phyloP scores from a whole-genome alignment of 2,329 filamentous ascomycete species.

The Exophiala sideris region DNA sequence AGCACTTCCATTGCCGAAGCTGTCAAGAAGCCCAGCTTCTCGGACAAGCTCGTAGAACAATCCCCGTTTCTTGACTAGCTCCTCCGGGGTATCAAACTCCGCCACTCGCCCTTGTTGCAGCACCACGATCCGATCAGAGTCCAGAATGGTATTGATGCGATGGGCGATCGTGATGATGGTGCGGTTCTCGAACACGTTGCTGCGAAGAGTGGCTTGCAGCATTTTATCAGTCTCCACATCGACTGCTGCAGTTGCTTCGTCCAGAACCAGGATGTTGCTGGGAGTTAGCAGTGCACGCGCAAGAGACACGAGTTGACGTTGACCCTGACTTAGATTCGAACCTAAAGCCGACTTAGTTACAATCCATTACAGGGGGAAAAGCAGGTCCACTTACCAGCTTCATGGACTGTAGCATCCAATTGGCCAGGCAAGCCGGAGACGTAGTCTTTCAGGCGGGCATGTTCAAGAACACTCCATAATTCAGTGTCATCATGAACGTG shows the following conservation, averaged over 20 bases:
- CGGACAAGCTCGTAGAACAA: constrained; percentile 87
- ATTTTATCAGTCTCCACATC: constrained; percentile 66
- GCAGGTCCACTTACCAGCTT: constrained; percentile 70
- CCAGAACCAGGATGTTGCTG: constrained; percentile 93
- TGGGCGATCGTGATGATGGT: constrained; percentile 99
- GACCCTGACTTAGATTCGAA: constrained; percentile 91
- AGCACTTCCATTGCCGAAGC: constrained; percentile 34
- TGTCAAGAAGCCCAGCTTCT: constrained; percentile 73
- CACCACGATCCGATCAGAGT: constrained; percentile 85
- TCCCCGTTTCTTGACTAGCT: constrained; percentile 71
- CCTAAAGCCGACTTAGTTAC: constrained; percentile 49
- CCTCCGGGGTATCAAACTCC: constrained; percentile 84
- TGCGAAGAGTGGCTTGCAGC: constrained; percentile 62
- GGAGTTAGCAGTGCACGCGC: constrained; percentile 91
- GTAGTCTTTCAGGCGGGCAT: constrained; percentile 90
- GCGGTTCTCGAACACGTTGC: constrained; percentile 73
- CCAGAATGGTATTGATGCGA: constrained; percentile 94
- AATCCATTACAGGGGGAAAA: constrained; percentile 13
- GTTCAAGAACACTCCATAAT: constrained; percentile 91
- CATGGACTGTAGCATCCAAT: constrained; percentile 83
- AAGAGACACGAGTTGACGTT: constrained; percentile 88
- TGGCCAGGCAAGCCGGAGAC: constrained; percentile 81
- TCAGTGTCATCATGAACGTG: constrained; percentile 96
- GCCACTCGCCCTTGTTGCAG: constrained; percentile 85
- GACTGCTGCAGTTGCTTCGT: constrained; percentile 87